phyloP scores from a whole-genome alignment of 2,329 filamentous ascomycete species.

The Acrocalymma vagum region DNA sequence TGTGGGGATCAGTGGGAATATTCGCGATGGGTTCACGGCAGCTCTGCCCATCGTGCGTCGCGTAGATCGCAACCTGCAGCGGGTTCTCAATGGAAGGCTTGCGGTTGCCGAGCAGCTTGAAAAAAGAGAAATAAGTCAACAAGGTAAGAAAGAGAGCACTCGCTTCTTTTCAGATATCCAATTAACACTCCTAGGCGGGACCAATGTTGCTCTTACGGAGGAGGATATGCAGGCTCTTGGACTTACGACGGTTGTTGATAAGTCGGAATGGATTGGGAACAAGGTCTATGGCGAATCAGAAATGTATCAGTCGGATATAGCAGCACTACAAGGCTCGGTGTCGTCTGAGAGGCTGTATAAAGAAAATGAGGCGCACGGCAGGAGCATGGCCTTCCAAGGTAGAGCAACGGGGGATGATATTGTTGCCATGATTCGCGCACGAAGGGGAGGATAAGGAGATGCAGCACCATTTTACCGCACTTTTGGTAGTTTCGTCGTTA shows the following conservation, averaged over 20 bases:
- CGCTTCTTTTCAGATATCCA: too few relatives aligned
- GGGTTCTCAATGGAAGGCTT: constrained; percentile 3
- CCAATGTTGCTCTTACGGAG: constrained; percentile 4
- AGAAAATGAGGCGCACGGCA: constrained; percentile 7
- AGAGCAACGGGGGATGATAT: too few relatives aligned
- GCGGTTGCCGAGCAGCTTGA: constrained; percentile 9
- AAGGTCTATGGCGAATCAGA: constrained; percentile 7
- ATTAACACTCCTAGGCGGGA: constrained; percentile 2
- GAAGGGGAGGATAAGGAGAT: too few relatives aligned
- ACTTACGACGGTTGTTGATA: constrained; percentile 11
- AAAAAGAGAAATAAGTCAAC: constrained; percentile 2
- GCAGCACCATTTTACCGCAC: too few relatives aligned
- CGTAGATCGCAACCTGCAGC: constrained; percentile 7
- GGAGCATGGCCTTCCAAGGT: constrained; percentile 3
- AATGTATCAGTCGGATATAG: constrained; percentile 8
- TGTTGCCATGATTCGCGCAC: too few relatives aligned
- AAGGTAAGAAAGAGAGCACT: constrained; percentile 3
- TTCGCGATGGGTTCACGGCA: constrained; percentile 5
- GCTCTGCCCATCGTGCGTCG: constrained; percentile 4
- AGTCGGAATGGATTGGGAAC: constrained; percentile 7
- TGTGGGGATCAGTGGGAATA: constrained; percentile 6
- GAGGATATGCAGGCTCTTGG: constrained; percentile 2
- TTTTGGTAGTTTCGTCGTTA: too few relatives aligned
- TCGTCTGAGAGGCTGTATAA: constrained; percentile 9
- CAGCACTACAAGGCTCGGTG: constrained; percentile 3